Evolutionary conservation across 2,329 filamentous ascomycete genomes (phyloP), one percentile per base, ranked within the genome.

Genomic region (Arthrobotrys entomopaga): DNA sequence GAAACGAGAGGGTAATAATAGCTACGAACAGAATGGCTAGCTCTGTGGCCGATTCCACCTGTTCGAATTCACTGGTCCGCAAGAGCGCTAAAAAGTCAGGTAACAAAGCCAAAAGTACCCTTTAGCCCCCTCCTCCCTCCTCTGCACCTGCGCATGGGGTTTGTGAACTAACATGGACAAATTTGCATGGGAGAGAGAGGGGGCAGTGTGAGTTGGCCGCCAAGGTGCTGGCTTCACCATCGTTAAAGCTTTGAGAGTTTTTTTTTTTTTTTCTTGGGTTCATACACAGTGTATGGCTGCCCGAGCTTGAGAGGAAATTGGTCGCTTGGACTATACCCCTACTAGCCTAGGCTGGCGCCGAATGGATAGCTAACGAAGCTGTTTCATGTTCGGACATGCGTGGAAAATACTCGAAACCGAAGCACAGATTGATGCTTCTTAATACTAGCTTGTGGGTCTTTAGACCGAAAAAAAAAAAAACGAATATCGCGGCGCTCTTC

Each of bases 281-380:
- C 13, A 13, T 13, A 7, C 34, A 40, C 26, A 19, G 19, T 5
- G 38, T 57, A 26, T 40, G 38, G 53, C 53, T 42, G 16, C 56
- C 56, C 40, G 42, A 48, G 40, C 56, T 48, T 59, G 56, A 50
- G 58, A 61, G 46, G 46, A 61, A 61, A 61, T 50, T 61, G 48
- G 26, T 50, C 58, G 65, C 65, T 63, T 70, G 58, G 65, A 70
- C 65, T 52, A 70, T 70, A 64, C 65, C 58, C 50, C 50, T 64
- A 43, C 38, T 57, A 70, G 65, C 58, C 40, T 70, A 63, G 65
- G 49, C 50, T 70, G 58, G 52, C 24, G 22, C 46, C 16, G 43
- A 43, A 56, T 49, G 59, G 16, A 53, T 15, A 48, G 22, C 49
- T 57, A 42, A 56, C 57, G 52, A 64, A 34, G 65, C 40, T 38